phyloP scores from a whole-genome alignment of 805 yeast genomes.

The Hanseniaspora thailandica region DNA sequence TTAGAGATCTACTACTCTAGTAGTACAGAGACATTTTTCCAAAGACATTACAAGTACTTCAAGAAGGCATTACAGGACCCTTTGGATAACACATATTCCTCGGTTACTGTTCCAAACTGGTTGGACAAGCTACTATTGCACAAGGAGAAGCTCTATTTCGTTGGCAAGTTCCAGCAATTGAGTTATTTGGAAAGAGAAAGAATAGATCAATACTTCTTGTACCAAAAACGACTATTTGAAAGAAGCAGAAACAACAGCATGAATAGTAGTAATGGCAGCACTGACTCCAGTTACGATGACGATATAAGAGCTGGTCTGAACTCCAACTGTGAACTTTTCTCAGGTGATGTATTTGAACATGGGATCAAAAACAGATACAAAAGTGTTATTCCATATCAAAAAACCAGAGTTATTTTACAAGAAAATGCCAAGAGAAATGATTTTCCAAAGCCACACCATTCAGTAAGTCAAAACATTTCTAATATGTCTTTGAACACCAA shows the following conservation, averaged over 20 bases:
- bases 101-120: slow-evolving; percentile 43
- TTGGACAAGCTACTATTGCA: slow-evolving; percentile 27
- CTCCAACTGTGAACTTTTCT: slow-evolving; percentile 29
- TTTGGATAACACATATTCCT: slow-evolving; percentile 16
- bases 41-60: slow-evolving; percentile 15
- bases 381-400: slow-evolving; percentile 79
- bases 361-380: slow-evolving; percentile 77
- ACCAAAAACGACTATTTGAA: slow-evolving; percentile 11
- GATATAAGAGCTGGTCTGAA: slow-evolving; percentile 4
- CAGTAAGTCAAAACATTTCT: not conserved
- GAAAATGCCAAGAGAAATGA: slow-evolving; percentile 13
- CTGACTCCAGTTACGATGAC: not conserved
- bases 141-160: slow-evolving; percentile 24
- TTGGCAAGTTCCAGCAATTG: slow-evolving; percentile 47
- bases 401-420: slow-evolving; percentile 59
- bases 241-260: not conserved
- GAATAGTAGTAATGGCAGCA: not conserved
- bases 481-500: not conserved
- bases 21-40: slow-evolving; percentile 16
- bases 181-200: slow-evolving; percentile 63
- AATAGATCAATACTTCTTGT: slow-evolving; percentile 33
- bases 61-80: not conserved
- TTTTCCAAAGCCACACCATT: not conserved
- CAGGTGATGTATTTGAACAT: slow-evolving; percentile 61
- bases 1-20: slow-evolving; percentile 15